Evolutionary conservation across 1,284 basidiomycete genomes (phyloP), one percentile per base, ranked within the genome.

Genomic region (Rhodotorula sp.): DNA sequence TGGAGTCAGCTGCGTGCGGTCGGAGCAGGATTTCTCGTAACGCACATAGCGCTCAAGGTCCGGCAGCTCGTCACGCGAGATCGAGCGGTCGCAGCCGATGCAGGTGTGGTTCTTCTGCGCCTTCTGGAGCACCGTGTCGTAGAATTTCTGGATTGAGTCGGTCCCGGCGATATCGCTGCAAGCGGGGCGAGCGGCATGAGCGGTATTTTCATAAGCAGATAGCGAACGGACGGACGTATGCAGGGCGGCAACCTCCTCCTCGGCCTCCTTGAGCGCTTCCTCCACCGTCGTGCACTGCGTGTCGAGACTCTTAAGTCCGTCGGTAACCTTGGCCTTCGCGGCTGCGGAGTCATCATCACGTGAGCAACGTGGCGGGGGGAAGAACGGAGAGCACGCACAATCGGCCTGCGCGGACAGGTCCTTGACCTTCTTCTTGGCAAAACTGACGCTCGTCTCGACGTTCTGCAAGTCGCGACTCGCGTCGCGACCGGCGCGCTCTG

Each of bases 101-200:
- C 95, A 98, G 6, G 85, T 83, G 76, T 90, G 88, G 74, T 88
- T 86, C 46, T 84, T 82, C 79, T 87, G 87, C 29, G 89, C 91
- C 1, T 83, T 81, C 34, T 84, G 82, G 19, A 93, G 84, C 36
- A 95, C 81, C 2, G 83, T 82, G 66, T 90, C 83, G 78, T 89
- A 94, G 41, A 91, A 87, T 13, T 85, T 76, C 19, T 76, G 77
- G 29, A 81, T 75, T 29, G 80, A 81, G 29, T 80, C 76, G 34
- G 80, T 75, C 51, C 80, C 79, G 21, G 80, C 74, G 48, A 82
- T 77, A 44, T 81, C 80, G 19, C 79, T 80, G 64, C 51, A 32
- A 29, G 44, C 6, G 36, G 3, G 39, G n/a, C 8, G 12, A 32
- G 37, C 34, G 22, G 25, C 2, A 19, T 17, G 0, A 25, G 57